These are phyloP conservation scores for Stevia rebaudiana DNA, from an alignment of 140 eudicot genomes.

Conservation along the genomic window DNA sequence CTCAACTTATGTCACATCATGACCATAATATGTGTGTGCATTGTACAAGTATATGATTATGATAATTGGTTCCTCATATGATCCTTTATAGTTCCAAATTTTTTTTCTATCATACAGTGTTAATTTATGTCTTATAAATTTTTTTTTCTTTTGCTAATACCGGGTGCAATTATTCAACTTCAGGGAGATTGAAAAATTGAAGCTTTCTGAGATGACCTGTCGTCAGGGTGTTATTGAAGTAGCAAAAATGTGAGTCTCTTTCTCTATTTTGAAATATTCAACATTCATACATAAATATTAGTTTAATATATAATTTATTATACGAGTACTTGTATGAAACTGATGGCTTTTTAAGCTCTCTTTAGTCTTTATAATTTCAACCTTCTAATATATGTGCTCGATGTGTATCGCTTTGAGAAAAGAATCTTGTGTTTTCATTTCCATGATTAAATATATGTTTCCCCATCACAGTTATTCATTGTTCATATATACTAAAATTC, in stretches of 20 bases:
- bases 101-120: background rate
- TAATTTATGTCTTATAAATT: background rate
- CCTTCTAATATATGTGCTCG: background rate
- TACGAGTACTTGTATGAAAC: background rate
- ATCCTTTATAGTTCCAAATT: background rate
- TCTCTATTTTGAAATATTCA: conserved; percentile 1
- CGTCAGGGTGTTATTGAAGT: conserved; percentile 93
- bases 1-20: background rate
- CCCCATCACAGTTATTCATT: background rate
- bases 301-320: background rate
- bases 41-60: background rate
- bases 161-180: background rate
- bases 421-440: too few relatives aligned
- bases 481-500: background rate
- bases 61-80: background rate
- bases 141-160: conserved; percentile 9
- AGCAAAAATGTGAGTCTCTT: conserved; percentile 74
- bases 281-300: background rate
- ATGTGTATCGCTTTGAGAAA: background rate
- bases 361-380: too few relatives aligned
- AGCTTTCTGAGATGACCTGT: conserved; percentile 91
- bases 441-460: background rate
- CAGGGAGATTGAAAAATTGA: conserved; percentile 95
- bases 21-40: background rate
- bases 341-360: background rate